Percentiles rank a stretch among this genome's conserved stretches.
These are phyloP conservation scores for Physocladia obscura DNA, from an alignment of 192 early-diverging fungal species.

Conservation along the genomic window DNA sequence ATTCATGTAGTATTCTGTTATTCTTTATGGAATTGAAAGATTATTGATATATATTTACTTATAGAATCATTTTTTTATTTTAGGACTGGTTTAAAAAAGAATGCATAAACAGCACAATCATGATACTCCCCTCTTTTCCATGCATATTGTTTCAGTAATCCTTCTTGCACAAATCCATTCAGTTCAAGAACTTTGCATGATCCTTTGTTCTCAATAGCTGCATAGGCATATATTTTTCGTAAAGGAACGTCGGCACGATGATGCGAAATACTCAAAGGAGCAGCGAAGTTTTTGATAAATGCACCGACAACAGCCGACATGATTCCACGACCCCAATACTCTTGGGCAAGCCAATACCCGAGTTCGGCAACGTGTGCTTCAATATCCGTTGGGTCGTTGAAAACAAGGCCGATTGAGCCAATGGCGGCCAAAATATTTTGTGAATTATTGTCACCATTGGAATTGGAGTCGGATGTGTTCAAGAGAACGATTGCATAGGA, in stretches of 20 bases:
- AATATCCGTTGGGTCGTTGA: constrained; percentile 14
- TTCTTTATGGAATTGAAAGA: too few species aligned
- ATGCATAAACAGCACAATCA: too few species aligned
- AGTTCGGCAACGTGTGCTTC: constrained; percentile 13
- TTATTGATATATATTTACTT: too few species aligned
- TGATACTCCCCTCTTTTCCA: constrained; percentile 1
- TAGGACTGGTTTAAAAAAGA: too few species aligned
- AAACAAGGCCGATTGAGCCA: constrained; percentile 8
- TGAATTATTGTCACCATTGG: too few species aligned
- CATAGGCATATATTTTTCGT: background rate
- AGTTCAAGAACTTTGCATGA: background rate
- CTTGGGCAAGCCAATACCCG: constrained; percentile 11
- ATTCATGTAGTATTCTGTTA: too few species aligned
- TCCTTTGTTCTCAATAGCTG: background rate
- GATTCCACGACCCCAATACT: constrained; percentile 2
- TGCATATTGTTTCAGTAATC: background rate
- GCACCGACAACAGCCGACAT: background rate
- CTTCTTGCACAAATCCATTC: constrained; percentile 7
- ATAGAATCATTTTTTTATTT: too few species aligned
- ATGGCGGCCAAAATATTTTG: background rate
- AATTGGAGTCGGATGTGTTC: background rate
- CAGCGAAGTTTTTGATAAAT: background rate
- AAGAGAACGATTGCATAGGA: constrained; percentile 10
- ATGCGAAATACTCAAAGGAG: background rate
- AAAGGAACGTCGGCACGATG: background rate